A percentile compares a stretch with the other conserved stretches of the same genome.
Evolutionary conservation across 1,284 basidiomycete genomes (phyloP).

Genomic region (Puccinia polysora): DNA sequence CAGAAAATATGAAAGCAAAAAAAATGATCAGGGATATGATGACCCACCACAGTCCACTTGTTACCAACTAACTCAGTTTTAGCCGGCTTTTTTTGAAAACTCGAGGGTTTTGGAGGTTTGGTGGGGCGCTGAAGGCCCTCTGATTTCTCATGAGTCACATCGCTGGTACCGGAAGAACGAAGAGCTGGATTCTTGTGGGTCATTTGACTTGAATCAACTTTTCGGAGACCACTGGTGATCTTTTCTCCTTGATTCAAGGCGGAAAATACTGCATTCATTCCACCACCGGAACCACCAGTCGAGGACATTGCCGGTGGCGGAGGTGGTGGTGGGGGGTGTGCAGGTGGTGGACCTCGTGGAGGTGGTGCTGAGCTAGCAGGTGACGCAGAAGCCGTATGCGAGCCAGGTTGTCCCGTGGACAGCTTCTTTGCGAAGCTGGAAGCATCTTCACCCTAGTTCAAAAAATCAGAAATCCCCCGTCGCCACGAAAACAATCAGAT

Average conservation of each 20-base stretch:
- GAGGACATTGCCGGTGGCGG: constrained; percentile 56
- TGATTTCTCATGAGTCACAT: constrained; percentile 55
- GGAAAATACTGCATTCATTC: constrained; percentile 82
- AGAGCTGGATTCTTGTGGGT: constrained; percentile 96
- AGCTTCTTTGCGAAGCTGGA: constrained; percentile 44
- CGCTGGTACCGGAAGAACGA: constrained; percentile 63
- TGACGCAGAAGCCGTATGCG: too few relatives aligned
- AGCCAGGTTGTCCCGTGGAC: background rate
- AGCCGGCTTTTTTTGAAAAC: constrained; percentile 79
- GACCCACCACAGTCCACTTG: constrained; percentile 83
- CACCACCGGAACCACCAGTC: constrained; percentile 56
- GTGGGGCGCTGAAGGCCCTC: constrained; percentile 52
- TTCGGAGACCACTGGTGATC: constrained; percentile 82
- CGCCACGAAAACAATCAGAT: background rate
- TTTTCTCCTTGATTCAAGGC: constrained; percentile 84
- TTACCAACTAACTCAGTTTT: constrained; percentile 85
- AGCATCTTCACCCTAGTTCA: constrained; percentile 50
- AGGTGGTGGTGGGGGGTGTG: constrained; percentile 58
- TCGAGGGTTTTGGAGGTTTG: constrained; percentile 74
- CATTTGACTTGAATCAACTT: constrained; percentile 94
- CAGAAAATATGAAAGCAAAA: background rate
- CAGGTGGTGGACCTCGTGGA: constrained; percentile 60
- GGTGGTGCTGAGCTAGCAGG: constrained; percentile 52
- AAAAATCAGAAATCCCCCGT: background rate
- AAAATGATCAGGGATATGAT: background rate